Evolutionary conservation across 495 filamentous ascomycete species (phyloP).

Genomic region (Lepraria neglecta): DNA sequence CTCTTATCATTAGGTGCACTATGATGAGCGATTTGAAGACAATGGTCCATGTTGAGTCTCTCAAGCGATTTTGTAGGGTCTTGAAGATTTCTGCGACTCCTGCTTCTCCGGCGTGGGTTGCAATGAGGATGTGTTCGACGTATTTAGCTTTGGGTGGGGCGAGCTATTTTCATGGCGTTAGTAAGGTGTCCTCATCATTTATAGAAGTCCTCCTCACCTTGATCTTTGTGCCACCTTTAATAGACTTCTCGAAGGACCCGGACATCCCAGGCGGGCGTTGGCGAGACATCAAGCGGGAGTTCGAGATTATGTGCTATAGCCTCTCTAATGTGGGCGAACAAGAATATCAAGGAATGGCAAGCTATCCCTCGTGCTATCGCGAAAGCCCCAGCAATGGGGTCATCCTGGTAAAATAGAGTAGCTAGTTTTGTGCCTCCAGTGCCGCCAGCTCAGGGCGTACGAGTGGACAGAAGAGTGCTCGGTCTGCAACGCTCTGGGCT

Average conservation of each 20-base stretch:
- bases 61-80: conserved; percentile 75
- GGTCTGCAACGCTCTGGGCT: neutral
- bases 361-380: conserved; percentile 2
- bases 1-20: conserved; percentile 93
- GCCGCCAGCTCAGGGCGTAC: neutral
- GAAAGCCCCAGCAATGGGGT: conserved; percentile 13
- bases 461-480: neutral
- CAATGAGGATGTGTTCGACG: conserved; percentile 94
- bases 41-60: conserved; percentile 95
- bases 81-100: conserved; percentile 96
- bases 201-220: conserved; percentile 53
- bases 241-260: conserved; percentile 83
- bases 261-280: conserved; percentile 46
- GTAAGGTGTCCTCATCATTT: neutral
- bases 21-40: conserved; percentile 96
- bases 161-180: conserved; percentile 49
- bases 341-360: neutral
- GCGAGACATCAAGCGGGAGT: conserved; percentile 1
- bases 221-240: conserved; percentile 89
- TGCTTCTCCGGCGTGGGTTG: conserved; percentile 89
- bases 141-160: conserved; percentile 99
- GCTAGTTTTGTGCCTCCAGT: conserved; percentile 1
- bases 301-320: neutral
- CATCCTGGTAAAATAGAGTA: conserved; percentile 8
- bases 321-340: neutral